Evolutionary conservation across 2,329 filamentous ascomycete species (phyloP), one percentile per base, ranked within the genome.

Genomic region (Rutstroemia sp.): DNA sequence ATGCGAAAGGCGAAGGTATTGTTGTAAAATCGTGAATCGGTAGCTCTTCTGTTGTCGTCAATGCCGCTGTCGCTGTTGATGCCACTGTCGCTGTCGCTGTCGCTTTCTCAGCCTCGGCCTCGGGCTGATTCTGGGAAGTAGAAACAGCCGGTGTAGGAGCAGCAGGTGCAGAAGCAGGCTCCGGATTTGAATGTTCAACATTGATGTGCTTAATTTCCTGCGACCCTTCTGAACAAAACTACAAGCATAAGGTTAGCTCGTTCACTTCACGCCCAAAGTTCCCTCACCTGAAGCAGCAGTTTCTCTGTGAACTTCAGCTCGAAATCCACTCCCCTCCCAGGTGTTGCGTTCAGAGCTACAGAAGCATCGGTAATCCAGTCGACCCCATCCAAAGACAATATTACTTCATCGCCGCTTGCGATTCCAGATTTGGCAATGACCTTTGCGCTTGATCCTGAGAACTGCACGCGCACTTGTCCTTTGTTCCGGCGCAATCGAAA

Each of bases 401-500:
- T 71, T 30, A 96, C 73, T 61, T 83, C 80, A 71, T 96, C 92
- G 16, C 90, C 89, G 62, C 90, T 92, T 2, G 87, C 86, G 23
- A 96, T 73, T 10, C 79, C 81, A 10, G 80, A 81, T 49, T 80
- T 78, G 7, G 84, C 82, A 41, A 95, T 77, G 17, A 80, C 81
- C 64, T 83, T 83, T 16, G 89, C 92, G 61, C 84, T 83, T 5
- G 82, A 73, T 8, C 86, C 88, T 30, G 78, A 76, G 63, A 96
- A 90, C 44, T 86, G 81, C 49, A 91, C 81, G 56, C 91, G 86
- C 21, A 96, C 83, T 71, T 96, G 90, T 12, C 92, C 92, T 62
- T 82, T 86, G 42, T 79, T 77, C 60, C 83, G 82, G 56, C 92
- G 88, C 51, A 92, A 77, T 48, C 89, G 86, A 66, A 92, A 88